These are phyloP conservation scores for Quercus tomentella DNA, from an alignment of 331 rosid genomes.

Conservation along the genomic window DNA sequence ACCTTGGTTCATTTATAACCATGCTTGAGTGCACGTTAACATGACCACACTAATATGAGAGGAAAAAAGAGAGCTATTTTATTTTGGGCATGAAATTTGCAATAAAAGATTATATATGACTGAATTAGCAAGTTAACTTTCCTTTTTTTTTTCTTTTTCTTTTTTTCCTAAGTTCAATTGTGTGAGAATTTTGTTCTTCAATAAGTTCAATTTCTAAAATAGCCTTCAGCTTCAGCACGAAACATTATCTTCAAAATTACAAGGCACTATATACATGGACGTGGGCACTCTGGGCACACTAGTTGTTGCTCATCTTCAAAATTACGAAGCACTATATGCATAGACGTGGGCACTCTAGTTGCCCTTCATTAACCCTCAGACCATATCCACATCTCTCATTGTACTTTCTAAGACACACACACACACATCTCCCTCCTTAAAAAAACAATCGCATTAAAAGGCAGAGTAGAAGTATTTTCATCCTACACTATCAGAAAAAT, in stretches of 20 bases:
- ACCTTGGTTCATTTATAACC: too few species aligned
- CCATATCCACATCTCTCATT: conserved; percentile 57
- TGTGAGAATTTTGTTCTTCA: not conserved
- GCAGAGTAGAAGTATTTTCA: not conserved
- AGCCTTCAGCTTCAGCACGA: not conserved
- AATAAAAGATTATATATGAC: not conserved
- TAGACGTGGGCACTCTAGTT: conserved; percentile 68
- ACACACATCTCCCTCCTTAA: not conserved
- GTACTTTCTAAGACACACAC: conserved; percentile 9
- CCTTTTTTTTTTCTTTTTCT: not conserved
- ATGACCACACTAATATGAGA: too few species aligned
- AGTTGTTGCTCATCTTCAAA: conserved; percentile 39
- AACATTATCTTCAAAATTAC: conserved; percentile 45
- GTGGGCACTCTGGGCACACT: conserved; percentile 50
- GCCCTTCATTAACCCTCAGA: conserved; percentile 45
- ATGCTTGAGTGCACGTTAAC: too few species aligned
- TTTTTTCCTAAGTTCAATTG: not conserved
- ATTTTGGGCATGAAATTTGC: too few species aligned
- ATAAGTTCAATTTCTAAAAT: not conserved
- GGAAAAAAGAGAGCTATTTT: too few species aligned
- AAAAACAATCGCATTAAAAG: not conserved
- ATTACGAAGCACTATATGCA: conserved; percentile 9
- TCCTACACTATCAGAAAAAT: not conserved
- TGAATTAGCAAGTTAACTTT: not conserved
- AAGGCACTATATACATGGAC: conserved; percentile 28